phyloP scores from a whole-genome alignment of 208 protist species.

The Leishmania guyanensis region DNA sequence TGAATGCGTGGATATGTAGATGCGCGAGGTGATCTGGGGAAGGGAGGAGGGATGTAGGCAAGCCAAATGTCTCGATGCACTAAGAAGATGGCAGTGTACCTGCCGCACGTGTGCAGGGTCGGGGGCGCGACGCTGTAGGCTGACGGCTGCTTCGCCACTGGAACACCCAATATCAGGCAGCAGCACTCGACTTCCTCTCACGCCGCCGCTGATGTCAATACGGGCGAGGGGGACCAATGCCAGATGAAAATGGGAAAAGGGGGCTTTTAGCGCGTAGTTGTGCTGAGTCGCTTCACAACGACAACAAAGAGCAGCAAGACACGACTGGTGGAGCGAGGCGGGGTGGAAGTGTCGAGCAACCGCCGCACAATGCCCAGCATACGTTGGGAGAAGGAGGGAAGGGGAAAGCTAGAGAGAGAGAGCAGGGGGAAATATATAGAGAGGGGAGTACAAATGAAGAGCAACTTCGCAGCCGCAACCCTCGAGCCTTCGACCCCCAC shows the following conservation, averaged over 20 bases:
- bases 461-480: background rate
- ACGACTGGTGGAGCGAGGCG: background rate
- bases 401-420: background rate
- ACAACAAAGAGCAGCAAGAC: background rate
- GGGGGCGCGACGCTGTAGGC: background rate
- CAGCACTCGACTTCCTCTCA: background rate
- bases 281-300: background rate
- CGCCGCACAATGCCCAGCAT: background rate
- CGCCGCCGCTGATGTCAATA: background rate
- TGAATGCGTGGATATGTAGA: background rate
- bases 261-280: background rate
- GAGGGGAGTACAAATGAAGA: background rate
- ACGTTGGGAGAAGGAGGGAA: background rate
- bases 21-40: background rate
- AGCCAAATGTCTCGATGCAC: background rate
- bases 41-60: background rate
- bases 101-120: background rate
- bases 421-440: background rate
- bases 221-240: no score
- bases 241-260: background rate
- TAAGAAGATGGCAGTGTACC: background rate
- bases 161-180: background rate
- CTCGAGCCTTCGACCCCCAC: background rate
- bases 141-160: background rate
- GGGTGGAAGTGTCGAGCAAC: background rate